Conservation (phyloP, 148 eudicot species). For the Arbutus unedo region DNA sequence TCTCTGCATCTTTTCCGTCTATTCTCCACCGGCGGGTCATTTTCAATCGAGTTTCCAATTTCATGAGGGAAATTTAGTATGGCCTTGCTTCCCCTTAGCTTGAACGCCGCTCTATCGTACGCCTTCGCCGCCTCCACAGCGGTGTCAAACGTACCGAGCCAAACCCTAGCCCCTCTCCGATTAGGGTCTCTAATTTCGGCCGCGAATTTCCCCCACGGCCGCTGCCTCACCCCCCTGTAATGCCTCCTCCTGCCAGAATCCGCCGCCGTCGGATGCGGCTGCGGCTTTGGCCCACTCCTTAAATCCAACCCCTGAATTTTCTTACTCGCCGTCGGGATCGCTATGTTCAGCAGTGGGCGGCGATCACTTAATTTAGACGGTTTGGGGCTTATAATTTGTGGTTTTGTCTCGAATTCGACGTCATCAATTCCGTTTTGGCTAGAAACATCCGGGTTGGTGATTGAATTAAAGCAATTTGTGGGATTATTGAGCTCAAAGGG, state of each 20-base stretch:
- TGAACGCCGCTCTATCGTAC: constrained; percentile 33
- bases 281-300: neutral
- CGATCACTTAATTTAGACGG: constrained; percentile 15
- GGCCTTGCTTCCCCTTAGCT: constrained; percentile 29
- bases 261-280: neutral
- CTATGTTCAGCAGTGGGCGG: constrained; percentile 7
- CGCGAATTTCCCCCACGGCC: constrained; percentile 39
- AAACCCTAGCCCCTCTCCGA: constrained; percentile 27
- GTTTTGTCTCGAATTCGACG: neutral
- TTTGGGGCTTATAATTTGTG: neutral
- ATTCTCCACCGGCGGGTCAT: neutral
- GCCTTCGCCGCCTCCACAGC: constrained; percentile 33
- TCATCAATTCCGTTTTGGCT: neutral
- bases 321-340: neutral
- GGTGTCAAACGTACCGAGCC: constrained; percentile 35
- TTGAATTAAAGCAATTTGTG: neutral
- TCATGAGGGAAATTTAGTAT: constrained; percentile 32
- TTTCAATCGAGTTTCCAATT: neutral
- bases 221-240: constrained; percentile 28
- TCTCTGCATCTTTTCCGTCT: constrained; percentile 22
- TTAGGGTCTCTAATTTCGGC: constrained; percentile 36
- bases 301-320: neutral
- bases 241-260: constrained; percentile 11
- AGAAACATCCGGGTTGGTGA: neutral
- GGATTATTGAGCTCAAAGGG: neutral